These are phyloP conservation scores for Multifurca ochricompacta DNA, from an alignment of 768 basidiomycete species.

Conservation along the genomic window DNA sequence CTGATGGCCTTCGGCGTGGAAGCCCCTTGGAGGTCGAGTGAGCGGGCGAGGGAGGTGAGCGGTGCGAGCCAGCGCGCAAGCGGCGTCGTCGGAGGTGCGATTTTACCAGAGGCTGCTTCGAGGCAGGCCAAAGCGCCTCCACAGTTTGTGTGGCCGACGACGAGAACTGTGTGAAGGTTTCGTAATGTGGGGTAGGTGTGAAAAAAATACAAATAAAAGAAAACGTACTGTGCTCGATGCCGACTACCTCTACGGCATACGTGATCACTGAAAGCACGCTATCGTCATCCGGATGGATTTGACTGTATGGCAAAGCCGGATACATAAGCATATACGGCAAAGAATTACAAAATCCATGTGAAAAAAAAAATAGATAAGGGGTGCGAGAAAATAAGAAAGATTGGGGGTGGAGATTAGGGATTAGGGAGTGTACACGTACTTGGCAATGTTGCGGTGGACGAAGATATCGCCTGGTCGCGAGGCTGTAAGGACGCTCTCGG, in stretches of 20 bases:
- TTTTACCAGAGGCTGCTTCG: slow-evolving; percentile 31
- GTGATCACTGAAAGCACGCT: slow-evolving; percentile 64
- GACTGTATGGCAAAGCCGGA: no score
- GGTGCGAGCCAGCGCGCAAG: slow-evolving; percentile 70
- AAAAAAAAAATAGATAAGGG: no score
- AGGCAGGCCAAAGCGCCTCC: slow-evolving; percentile 64
- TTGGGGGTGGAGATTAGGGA: not conserved
- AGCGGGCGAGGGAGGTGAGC: slow-evolving; percentile 45
- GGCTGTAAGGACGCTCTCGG: slow-evolving; percentile 64
- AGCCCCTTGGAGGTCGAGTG: slow-evolving; percentile 36
- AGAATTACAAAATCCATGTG: not conserved
- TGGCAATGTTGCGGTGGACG: slow-evolving; percentile 81
- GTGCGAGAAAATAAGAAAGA: no score
- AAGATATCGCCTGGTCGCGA: slow-evolving; percentile 75
- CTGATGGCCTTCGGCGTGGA: slow-evolving; percentile 30
- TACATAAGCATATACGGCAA: not conserved
- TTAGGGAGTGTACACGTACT: slow-evolving; percentile 34
- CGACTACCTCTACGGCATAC: slow-evolving; percentile 63
- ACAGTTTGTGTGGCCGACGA: slow-evolving; percentile 80
- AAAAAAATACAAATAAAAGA: slow-evolving; percentile 24
- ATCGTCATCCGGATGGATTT: slow-evolving; percentile 64
- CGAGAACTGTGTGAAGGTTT: slow-evolving; percentile 56
- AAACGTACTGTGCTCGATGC: slow-evolving; percentile 68
- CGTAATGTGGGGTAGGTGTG: slow-evolving; percentile 1
- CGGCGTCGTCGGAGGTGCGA: slow-evolving; percentile 30